phyloP scores from a whole-genome alignment of 176 grass and related monocot genomes.

The Triticum turgidum region DNA sequence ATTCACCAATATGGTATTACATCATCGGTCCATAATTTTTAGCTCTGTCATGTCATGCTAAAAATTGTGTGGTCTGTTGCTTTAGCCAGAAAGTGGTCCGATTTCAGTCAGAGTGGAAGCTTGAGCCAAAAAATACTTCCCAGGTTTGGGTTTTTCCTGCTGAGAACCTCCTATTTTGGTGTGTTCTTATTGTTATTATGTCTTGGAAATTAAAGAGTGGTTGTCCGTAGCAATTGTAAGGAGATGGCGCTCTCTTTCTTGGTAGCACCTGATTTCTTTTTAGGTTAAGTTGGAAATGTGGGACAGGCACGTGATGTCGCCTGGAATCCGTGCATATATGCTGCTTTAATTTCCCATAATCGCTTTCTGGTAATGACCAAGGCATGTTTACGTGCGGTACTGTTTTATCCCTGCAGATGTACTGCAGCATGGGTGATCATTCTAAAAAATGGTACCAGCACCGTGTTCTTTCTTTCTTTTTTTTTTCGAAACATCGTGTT shows the following conservation, averaged over 20 bases:
- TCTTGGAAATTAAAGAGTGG: not conserved
- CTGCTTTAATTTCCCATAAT: not conserved
- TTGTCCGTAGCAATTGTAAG: conserved; percentile 30
- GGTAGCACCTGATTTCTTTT: not conserved
- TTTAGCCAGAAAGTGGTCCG: not conserved
- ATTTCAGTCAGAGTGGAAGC: not conserved
- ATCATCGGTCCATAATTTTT: not conserved
- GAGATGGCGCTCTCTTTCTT: not conserved
- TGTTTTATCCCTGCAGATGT: not conserved
- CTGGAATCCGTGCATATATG: not conserved
- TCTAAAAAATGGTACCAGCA: no score
- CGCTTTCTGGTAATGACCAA: not conserved
- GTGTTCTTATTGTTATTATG: not conserved
- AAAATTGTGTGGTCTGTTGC: not conserved
- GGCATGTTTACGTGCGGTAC: no score
- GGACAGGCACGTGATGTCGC: not conserved
- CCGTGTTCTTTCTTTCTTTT: not conserved
- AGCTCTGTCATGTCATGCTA: not conserved
- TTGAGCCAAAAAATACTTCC: not conserved
- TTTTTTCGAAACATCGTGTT: not conserved
- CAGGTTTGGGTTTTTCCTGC: not conserved
- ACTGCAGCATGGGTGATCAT: no score
- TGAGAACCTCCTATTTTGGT: not conserved
- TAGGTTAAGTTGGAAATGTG: not conserved
- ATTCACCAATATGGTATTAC: not conserved